Conservation (phyloP, 345 rosid species). For the Camelina neglecta region DNA sequence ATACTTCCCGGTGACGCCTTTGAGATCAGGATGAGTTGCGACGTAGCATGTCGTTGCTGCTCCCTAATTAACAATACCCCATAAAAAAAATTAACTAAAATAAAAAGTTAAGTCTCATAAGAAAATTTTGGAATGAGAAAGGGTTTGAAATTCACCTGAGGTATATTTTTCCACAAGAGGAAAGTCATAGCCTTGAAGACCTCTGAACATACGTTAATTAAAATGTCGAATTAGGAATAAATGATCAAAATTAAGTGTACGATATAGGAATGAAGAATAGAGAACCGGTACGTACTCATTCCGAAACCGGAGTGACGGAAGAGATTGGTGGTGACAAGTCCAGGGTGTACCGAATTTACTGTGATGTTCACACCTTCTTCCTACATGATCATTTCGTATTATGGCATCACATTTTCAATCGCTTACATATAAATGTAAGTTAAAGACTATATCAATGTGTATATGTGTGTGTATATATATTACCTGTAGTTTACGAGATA, state of each 20-base stretch:
- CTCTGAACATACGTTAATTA: constrained; percentile 47
- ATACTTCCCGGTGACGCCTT: constrained; percentile 76
- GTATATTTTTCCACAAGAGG: constrained; percentile 81
- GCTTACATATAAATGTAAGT: too few relatives aligned
- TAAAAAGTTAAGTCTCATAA: background rate
- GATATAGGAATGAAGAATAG: background rate
- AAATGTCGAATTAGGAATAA: background rate
- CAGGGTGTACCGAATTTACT: constrained; percentile 87
- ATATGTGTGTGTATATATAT: background rate
- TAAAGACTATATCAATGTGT: background rate
- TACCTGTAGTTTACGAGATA: constrained; percentile 82
- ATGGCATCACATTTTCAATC: background rate
- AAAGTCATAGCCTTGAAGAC: constrained; percentile 56
- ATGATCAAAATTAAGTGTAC: background rate
- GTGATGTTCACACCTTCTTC: constrained; percentile 83
- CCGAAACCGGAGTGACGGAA: constrained; percentile 56
- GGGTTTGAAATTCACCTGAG: constrained; percentile 58
- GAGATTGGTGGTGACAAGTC: constrained; percentile 83
- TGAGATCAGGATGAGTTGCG: constrained; percentile 73
- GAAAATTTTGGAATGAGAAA: background rate
- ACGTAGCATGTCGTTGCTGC: constrained; percentile 93
- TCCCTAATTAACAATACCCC: constrained; percentile 66
- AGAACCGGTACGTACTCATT: constrained; percentile 37
- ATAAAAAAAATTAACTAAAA: constrained; percentile 33
- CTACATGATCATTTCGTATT: constrained; percentile 22